Evolutionary conservation across 2,329 filamentous ascomycete species (phyloP), one percentile per base, ranked within the genome.

Genomic region (Botrytis cinerea): DNA sequence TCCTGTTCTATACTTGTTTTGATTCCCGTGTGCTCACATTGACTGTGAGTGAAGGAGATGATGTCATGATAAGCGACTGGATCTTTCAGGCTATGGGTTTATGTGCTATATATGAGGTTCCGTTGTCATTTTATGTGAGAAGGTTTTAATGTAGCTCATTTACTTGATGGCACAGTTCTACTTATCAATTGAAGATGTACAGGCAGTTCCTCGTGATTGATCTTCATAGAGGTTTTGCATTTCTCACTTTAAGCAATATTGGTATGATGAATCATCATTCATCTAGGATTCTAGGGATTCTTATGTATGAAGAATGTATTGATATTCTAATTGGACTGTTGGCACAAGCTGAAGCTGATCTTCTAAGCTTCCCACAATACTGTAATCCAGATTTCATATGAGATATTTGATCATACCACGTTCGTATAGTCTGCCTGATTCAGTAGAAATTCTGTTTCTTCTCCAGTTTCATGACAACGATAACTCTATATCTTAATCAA

Each of bases 211-310:
- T 35, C 35, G 35, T 35, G 35, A 35, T 9, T 9, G 51, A 18
- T 28, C n/a, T 57, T 7, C 18, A 28, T 9, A 16, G 2, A 18
- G 28, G 14, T 6, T 28, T 48, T 18, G 16, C n/a, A 57, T 57
- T 45, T 57, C 14, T 57, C 51, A 57, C 51, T 28, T 4, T 5
- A 16, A 28, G n/a, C 2, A 28, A 3, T 32, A 1, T 9, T 57
- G n/a, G 16, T 9, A 57, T 9, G 7, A 1, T 9, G 8, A 12
- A 28, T 57, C 2, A 28, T 2, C 28, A 9, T 28, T 18, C 3
- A 2, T 57, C n/a, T 0, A 18, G 7, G 0, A 9, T 57, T 28
- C 9, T 0, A 57, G 6, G 9, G 1, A 0, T 8, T 3, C 12
- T 8, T 18, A 9, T 28, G 2, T n/a, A n/a, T 2, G 7, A 9